Evolutionary conservation across 176 grass and related monocot genomes (phyloP).

Genomic region (Phragmites australis): DNA sequence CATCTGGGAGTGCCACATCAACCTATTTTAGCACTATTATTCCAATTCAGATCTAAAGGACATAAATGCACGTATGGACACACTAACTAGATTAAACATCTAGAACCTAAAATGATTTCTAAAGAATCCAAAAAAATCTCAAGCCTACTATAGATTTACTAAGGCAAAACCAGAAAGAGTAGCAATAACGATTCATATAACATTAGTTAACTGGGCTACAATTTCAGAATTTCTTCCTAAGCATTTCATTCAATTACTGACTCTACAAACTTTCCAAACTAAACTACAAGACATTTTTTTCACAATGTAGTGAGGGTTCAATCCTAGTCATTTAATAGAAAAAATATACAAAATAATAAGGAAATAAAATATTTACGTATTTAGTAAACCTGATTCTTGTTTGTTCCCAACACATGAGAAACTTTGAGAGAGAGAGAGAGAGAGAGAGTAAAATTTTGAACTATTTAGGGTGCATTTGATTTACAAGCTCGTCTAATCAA

Average conservation of each 20-base stretch:
- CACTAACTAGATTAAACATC: not conserved
- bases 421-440: too few species aligned
- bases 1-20: not conserved
- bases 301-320: not conserved
- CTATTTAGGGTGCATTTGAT: not conserved
- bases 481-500: not conserved
- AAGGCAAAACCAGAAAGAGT: not conserved
- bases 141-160: not conserved
- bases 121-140: not conserved
- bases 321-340: not conserved
- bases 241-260: not conserved
- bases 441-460: not conserved
- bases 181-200: not conserved
- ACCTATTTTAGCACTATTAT: not conserved
- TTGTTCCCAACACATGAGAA: not conserved
- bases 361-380: not conserved
- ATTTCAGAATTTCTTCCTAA: not conserved
- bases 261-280: not conserved
- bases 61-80: not conserved
- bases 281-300: not conserved
- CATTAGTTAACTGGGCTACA: not conserved
- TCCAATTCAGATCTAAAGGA: not conserved
- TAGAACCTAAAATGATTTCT: not conserved
- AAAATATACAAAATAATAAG: not conserved
- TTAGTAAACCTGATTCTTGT: not conserved